phyloP scores from a whole-genome alignment of 495 filamentous ascomycete genomes.

The Penicillium nucicola region DNA sequence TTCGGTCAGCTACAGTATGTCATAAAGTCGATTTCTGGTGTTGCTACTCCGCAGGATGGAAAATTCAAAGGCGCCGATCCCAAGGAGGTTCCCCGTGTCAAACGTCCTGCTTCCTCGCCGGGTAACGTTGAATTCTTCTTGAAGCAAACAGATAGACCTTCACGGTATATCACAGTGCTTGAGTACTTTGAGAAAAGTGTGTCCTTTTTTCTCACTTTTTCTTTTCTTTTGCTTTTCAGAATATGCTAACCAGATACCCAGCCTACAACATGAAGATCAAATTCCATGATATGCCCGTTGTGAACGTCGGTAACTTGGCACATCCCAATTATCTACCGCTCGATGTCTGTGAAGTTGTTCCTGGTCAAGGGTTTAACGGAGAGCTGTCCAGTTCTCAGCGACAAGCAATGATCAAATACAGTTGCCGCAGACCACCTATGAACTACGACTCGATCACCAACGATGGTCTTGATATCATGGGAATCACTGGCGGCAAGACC shows the following conservation, averaged over 20 bases:
- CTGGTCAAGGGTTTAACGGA: constrained; percentile 56
- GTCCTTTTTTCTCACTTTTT: not conserved
- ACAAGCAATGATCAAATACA: constrained; percentile 59
- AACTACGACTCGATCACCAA: constrained; percentile 62
- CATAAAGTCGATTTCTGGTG: constrained; percentile 8
- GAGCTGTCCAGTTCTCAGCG: constrained; percentile 52
- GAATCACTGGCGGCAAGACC: constrained; percentile 27
- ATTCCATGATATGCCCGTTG: constrained; percentile 44
- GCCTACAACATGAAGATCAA: constrained; percentile 8
- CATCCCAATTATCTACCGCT: constrained; percentile 59
- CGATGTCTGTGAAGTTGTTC: constrained; percentile 57
- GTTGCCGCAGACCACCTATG: constrained; percentile 55
- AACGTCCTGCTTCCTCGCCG: constrained; percentile 1
- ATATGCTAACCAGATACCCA: not conserved
- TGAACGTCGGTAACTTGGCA: constrained; percentile 60
- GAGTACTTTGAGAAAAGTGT: constrained; percentile 16
- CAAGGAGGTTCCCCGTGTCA: not conserved
- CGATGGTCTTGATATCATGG: constrained; percentile 46
- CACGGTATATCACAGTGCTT: constrained; percentile 7
- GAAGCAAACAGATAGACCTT: not conserved
- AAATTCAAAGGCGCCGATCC: not conserved
- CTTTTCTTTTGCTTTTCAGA: not conserved
- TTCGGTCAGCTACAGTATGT: not conserved
- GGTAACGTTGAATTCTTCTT: constrained; percentile 12
- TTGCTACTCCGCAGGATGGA: constrained; percentile 11